A percentile compares a stretch with the other conserved stretches of the same genome.
These are phyloP conservation scores for Pisolithus marmoratus DNA, from an alignment of 768 basidiomycete species.

Conservation along the genomic window DNA sequence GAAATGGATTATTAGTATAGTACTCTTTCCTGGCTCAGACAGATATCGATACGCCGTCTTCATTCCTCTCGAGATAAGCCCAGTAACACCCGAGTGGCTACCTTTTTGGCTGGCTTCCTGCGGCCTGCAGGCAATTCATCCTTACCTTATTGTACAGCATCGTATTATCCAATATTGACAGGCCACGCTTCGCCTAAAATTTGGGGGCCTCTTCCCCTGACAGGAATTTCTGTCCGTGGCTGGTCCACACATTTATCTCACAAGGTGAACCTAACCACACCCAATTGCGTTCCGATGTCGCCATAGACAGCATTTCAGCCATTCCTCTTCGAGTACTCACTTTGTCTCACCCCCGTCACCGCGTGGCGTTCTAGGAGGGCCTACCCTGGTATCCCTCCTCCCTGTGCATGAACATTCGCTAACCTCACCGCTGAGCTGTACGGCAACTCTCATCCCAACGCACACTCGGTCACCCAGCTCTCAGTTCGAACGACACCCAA, in stretches of 20 bases:
- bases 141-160: slow-evolving; percentile 1
- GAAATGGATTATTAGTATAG: not conserved
- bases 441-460: not conserved
- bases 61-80: slow-evolving; percentile 10
- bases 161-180: slow-evolving; percentile 13
- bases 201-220: slow-evolving; percentile 18
- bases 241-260: slow-evolving; percentile 2
- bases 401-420: not conserved
- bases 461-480: not conserved
- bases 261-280: not conserved
- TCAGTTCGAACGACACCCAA: not conserved
- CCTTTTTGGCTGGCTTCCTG: slow-evolving; percentile 13
- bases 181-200: slow-evolving; percentile 24
- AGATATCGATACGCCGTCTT: slow-evolving; percentile 7
- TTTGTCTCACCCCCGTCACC: slow-evolving; percentile 4
- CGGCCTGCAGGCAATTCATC: slow-evolving; percentile 17
- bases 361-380: slow-evolving; percentile 29
- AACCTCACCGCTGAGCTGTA: slow-evolving; percentile 1
- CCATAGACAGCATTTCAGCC: not conserved
- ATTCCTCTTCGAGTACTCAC: slow-evolving; percentile 6
- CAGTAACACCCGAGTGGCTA: slow-evolving; percentile 5
- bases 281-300: not conserved
- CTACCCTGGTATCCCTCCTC: not conserved
- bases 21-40: slow-evolving; percentile 7
- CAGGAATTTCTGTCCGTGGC: not conserved